Base-by-base conservation (phyloP, 1,139 yeast species). In the Blastobotrys malaysiensis region DNA sequence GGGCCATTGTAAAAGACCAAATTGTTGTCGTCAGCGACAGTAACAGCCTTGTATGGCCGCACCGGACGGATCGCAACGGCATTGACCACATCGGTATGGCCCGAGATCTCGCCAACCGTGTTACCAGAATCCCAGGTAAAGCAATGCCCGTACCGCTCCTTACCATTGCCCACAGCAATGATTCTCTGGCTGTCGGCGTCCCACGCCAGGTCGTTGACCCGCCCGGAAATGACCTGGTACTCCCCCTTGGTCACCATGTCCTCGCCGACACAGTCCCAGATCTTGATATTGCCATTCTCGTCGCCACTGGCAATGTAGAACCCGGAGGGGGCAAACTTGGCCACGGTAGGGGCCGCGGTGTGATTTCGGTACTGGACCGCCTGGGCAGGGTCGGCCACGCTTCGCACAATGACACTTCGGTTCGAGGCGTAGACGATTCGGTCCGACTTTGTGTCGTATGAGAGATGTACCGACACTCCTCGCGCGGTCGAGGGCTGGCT, bases 121-220 rank as follows among this genome's bases (percentile, higher is more conserved):
- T 93, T 93, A 55, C 99, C 99, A 0, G 96, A 80, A 68, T 93
- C 99, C 80, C 88, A 87, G 5, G 96, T 82, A 66, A 93, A 89
- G 59, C 96, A 91, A 63, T 88, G 97, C 2, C 98, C 99, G 66
- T 82, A 90, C 60, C 86, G 80, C 64, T 91, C 97, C 64, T 86
- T 86, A 50, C 99, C 98, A 63, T 88, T 86, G 52, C 99, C 99
- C 9, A 91, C 98, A 1, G 97, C 97, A 67, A 95, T 88, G 54
- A 95, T 74, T 60, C 99, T 78, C 55, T 84, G 76, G 51, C 84
- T 82, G 65, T 95, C 99, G 19, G 86, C 86, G 68, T 95, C 99
- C 99, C 98, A 95, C 1, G 91, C 84, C 59, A 93, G 76, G 58
- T 89, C 89, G 61, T 81, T 85, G 65, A 95, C 83, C 13, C 89